Evolutionary conservation across 805 yeast genomes (phyloP), one percentile per base, ranked within the genome.

Genomic region (Candida corydali): DNA sequence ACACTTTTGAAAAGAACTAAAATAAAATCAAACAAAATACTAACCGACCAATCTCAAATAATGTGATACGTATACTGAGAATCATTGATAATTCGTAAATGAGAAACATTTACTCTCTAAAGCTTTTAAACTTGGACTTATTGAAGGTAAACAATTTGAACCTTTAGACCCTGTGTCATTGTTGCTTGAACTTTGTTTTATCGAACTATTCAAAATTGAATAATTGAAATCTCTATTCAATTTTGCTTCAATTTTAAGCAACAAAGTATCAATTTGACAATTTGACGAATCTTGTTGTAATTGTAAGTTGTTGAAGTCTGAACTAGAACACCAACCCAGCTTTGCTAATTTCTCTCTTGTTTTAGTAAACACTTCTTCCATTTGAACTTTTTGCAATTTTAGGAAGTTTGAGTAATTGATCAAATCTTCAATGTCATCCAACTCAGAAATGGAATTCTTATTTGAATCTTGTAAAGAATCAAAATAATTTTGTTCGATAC

Each of bases 281-380:
- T 59, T 40, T 29, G 62, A 57, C n/a, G 59, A 42, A 38, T 60
- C 69, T 38, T 59, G 57, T 44, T 67, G 70, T 42, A 64, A 48
- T 37, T 54, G 56, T 33, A 66, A 49, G 49, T 63, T 65, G 39
- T 63, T 57, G 44, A 66, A 53, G 47, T 67, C 72, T 41, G 63
- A 61, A 29, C 43, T 49, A 2, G 69, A 63, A 43, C 71, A 65
- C 73, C 73, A 67, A 2, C 73, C 73, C 23, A 63, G 56, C 30
- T 52, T 54, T 19, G 41, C 38, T 36, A 67, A 54, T 34, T 62
- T 54, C 28, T 49, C 44, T 35, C 49, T 59, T 14, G 72, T 60
- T 17, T 50, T 43, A 26, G 53, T 59, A 42, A 53, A 66, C 3
- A 69, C 66, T 11, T 59, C 59, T 24, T 44, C 50, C 8, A 63